Percentiles rank a stretch among this genome's conserved stretches.
Evolutionary conservation across 441 rosid species (phyloP).

Genomic region (Pelargonium fulgidum): DNA sequence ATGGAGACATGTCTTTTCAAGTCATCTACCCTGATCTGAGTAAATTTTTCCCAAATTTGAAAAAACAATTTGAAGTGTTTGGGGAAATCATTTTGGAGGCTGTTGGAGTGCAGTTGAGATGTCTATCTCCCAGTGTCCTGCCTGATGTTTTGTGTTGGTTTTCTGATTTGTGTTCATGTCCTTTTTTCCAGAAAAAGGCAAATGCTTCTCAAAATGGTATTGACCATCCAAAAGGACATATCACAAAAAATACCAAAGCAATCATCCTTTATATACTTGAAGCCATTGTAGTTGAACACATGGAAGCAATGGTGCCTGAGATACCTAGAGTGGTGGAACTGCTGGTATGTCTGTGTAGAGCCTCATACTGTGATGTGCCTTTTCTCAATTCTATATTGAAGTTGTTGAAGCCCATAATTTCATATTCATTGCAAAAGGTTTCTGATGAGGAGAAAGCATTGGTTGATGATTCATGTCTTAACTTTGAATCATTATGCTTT

Average conservation of each 20-base stretch:
- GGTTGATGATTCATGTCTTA: conserved; percentile 51
- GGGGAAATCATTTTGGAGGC: conserved; percentile 75
- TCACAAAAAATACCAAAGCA: conserved; percentile 68
- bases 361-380: conserved; percentile 58
- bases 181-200: conserved; percentile 38
- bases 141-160: conserved; percentile 86
- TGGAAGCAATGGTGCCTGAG: conserved; percentile 84
- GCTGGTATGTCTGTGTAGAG: conserved; percentile 55
- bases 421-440: conserved; percentile 54
- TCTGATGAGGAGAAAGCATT: conserved; percentile 45
- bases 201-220: conserved; percentile 25
- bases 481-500: conserved; percentile 74
- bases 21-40: conserved; percentile 61
- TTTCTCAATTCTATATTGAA: conserved; percentile 54
- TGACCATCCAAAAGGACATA: conserved; percentile 50
- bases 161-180: conserved; percentile 67
- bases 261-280: conserved; percentile 66
- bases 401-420: conserved; percentile 65
- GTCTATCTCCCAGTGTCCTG: conserved; percentile 48
- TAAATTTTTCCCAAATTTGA: conserved; percentile 65
- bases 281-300: conserved; percentile 63
- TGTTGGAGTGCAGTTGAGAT: conserved; percentile 68
- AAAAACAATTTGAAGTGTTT: conserved; percentile 57
- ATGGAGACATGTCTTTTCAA: conserved; percentile 40
- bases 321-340: conserved; percentile 72